Conservation (phyloP, 371 early-diverging fungal species). For the Mortierella sp. region DNA sequence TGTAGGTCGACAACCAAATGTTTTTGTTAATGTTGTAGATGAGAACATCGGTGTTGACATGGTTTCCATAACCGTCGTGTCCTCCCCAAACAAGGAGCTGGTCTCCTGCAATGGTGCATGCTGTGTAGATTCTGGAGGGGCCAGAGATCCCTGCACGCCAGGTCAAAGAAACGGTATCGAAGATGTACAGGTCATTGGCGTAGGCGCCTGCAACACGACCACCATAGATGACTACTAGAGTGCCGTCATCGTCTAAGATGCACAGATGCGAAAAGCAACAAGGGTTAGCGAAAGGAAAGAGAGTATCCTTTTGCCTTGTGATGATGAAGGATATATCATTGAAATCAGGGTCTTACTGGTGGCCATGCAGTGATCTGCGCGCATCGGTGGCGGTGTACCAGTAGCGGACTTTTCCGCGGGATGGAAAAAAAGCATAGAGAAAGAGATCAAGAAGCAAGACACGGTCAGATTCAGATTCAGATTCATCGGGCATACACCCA, state of each 20-base stretch:
- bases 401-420: constrained; percentile 20
- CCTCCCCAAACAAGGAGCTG: constrained; percentile 43
- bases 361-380: constrained; percentile 46
- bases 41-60: constrained; percentile 1
- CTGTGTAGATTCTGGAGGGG: constrained; percentile 19
- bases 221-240: constrained; percentile 27
- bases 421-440: not conserved
- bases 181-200: constrained; percentile 26
- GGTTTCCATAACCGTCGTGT: not conserved
- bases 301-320: no score
- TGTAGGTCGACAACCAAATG: constrained; percentile 22
- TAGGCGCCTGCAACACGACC: constrained; percentile 7
- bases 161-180: constrained; percentile 13
- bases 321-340: not conserved
- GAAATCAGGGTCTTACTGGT: constrained; percentile 21
- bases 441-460: not conserved
- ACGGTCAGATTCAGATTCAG: no score
- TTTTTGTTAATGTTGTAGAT: constrained; percentile 27
- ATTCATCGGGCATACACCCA: no score
- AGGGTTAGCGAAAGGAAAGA: no score
- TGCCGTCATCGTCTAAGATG: constrained; percentile 38
- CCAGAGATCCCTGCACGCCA: constrained; percentile 31
- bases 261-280: not conserved
- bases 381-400: constrained; percentile 24
- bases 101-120: constrained; percentile 41